Base-by-base conservation (phyloP, 2,329 filamentous ascomycete species). In the Teratosphaeria viscida region DNA sequence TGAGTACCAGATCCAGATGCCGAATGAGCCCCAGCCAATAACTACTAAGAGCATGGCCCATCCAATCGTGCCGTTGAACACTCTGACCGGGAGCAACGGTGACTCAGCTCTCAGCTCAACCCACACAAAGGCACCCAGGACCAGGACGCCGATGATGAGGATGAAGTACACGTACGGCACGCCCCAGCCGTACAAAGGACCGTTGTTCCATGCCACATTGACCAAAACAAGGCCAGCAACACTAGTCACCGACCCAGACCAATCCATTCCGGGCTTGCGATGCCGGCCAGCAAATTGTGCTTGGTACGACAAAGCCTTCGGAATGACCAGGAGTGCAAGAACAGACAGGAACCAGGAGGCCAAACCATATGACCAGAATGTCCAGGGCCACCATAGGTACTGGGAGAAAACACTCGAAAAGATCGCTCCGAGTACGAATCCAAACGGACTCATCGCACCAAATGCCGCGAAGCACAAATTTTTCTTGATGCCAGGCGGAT, bases 151-250 rank as follows among this genome's bases (percentile, higher is more conserved):
- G 23, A 72, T 63, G 49, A 70, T 65, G 10, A 72, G 61, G 2
- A 68, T 60, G 57, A 68, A 65, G 55, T 69, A 70, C 23, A 70
- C 64, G 57, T 68, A 66, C 3, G 68, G 63, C 11, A 62, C 63
- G 16, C 55, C 55, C 70, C 70, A 72, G 34, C 70, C 70, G 19
- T 68, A 68, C 1, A 72, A 59, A n/a, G 70, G 68, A 16, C 65
- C 70, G 49, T 72, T 66, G 56, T 72, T 72, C 62, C 68, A 68
- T 2, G 70, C 67, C 23, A 72, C 66, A 53, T 71, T 71, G 62
- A 72, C 61, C 2, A 72, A 61, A 2, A 72, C 64, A 5, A 72
- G 66, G 10, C 69, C 69, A 8, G 62, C 57, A 16, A 72, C 69
- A 10, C 70, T 69, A 10, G 67, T 63, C 19, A 66, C 35, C 10